Conservation (phyloP, 495 filamentous ascomycete species). For the Aspergillus carlsbadensis region DNA sequence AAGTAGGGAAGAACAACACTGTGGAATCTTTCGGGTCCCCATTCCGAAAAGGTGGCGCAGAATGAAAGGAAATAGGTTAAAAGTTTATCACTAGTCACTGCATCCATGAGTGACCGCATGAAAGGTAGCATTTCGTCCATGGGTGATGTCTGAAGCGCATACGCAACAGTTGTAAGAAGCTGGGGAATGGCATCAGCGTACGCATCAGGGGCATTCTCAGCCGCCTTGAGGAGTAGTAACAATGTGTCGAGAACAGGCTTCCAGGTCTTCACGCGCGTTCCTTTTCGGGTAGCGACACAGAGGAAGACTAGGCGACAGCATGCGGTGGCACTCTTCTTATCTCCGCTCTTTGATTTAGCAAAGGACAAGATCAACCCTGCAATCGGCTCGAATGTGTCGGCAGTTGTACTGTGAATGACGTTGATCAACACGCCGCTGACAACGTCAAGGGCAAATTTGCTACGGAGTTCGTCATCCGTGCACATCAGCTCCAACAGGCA, state of each 20-base stretch:
- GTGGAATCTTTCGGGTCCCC: conserved; percentile 73
- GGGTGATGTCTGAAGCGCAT: conserved; percentile 72
- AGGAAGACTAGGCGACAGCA: conserved; percentile 65
- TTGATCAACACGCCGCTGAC: conserved; percentile 72
- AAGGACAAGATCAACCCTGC: conserved; percentile 57
- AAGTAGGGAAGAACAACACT: conserved; percentile 76
- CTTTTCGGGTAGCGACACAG: conserved; percentile 72
- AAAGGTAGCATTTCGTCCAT: conserved; percentile 75
- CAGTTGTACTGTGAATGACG: conserved; percentile 75
- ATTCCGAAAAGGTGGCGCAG: conserved; percentile 72
- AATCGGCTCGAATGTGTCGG: conserved; percentile 61
- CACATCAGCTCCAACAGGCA: conserved; percentile 56
- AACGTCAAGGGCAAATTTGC: conserved; percentile 56
- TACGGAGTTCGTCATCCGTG: conserved; percentile 46
- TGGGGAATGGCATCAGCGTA: conserved; percentile 51
- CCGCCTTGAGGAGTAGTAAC: conserved; percentile 51
- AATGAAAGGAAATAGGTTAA: conserved; percentile 75
- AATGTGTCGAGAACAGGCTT: conserved; percentile 56
- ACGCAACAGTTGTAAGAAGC: conserved; percentile 60
- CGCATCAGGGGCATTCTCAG: conserved; percentile 37
- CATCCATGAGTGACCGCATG: conserved; percentile 59
- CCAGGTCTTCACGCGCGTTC: conserved; percentile 74
- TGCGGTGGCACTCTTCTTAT: conserved; percentile 45
- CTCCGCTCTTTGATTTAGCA: conserved; percentile 33
- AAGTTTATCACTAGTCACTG: conserved; percentile 60